Conservation (phyloP, 306 rosid species). For the Luffa aegyptiaca region DNA sequence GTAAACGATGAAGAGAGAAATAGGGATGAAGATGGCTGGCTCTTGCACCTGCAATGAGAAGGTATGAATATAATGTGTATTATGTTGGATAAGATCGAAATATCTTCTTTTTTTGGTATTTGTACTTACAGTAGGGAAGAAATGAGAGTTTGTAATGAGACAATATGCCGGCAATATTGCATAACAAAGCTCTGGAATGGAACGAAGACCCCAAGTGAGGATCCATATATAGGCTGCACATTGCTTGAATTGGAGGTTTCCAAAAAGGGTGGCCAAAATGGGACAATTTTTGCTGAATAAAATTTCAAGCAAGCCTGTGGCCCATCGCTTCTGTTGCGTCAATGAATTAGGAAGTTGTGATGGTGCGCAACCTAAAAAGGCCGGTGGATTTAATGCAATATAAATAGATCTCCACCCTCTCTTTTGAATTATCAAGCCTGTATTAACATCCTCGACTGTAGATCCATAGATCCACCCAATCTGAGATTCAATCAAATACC, state of each 20-base stretch:
- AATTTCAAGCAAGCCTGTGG: conserved; percentile 10
- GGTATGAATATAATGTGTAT: background rate
- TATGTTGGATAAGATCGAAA: background rate
- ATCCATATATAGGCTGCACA: conserved; percentile 11
- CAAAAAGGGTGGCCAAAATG: background rate
- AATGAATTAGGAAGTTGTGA: background rate
- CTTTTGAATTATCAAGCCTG: conserved; percentile 21
- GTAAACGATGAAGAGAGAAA: background rate
- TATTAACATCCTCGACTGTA: conserved; percentile 16
- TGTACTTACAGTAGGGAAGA: conserved; percentile 19
- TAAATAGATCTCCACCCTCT: conserved; percentile 19
- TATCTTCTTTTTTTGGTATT: background rate
- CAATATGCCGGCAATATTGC: conserved; percentile 18
- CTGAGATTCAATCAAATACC: background rate
- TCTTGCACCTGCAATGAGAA: background rate
- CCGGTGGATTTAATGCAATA: conserved; percentile 7
- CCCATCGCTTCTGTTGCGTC: conserved; percentile 26
- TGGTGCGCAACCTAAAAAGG: conserved; percentile 18
- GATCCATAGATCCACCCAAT: conserved; percentile 29
- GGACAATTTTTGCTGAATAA: conserved; percentile 16
- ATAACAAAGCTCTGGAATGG: conserved; percentile 20
- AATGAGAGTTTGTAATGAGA: conserved; percentile 19
- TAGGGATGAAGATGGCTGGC: background rate
- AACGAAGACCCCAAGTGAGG: conserved; percentile 6
- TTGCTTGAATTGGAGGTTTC: conserved; percentile 17